Percentiles rank a stretch among this genome's conserved stretches.
These are phyloP conservation scores for Trebouxiophyceae sp. DNA, from an alignment of 163 green algal species.

Conservation along the genomic window DNA sequence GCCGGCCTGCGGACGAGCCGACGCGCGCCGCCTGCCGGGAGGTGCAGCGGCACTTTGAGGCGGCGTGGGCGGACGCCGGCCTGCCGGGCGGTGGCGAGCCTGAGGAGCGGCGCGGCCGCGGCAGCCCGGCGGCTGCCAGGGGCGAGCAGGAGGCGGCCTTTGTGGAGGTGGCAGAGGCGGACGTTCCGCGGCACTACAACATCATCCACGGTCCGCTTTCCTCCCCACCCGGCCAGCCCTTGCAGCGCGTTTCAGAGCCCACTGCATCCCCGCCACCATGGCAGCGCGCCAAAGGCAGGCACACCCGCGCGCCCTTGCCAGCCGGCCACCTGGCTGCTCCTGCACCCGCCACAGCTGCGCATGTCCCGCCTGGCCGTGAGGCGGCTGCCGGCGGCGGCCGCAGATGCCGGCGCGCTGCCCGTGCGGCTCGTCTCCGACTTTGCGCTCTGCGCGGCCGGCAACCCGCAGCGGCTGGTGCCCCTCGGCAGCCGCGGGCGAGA, in stretches of 20 bases:
- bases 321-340: no score
- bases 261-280: no score
- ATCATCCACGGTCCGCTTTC: no score
- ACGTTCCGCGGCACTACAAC: background rate
- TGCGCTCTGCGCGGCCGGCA: background rate
- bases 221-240: no score
- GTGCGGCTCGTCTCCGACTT: slow-evolving; percentile 17
- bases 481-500: background rate
- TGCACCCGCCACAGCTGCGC: no score
- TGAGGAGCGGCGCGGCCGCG: no score
- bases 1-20: slow-evolving; percentile 1
- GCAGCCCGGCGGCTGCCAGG: no score
- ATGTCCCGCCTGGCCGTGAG: no score
- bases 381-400: no score
- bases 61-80: slow-evolving; percentile 8
- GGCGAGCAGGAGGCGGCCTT: slow-evolving; percentile 2
- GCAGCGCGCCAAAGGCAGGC: no score
- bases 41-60: slow-evolving; percentile 7
- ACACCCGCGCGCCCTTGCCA: no score
- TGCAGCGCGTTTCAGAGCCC: no score
- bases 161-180: background rate
- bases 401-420: slow-evolving; percentile 11
- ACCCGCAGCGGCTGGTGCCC: slow-evolving; percentile 1
- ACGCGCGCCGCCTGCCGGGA: slow-evolving; percentile 7
- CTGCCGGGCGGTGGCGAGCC: background rate